Conservation (phyloP, 208 protist genomes). For the Giardia duodenalis region DNA sequence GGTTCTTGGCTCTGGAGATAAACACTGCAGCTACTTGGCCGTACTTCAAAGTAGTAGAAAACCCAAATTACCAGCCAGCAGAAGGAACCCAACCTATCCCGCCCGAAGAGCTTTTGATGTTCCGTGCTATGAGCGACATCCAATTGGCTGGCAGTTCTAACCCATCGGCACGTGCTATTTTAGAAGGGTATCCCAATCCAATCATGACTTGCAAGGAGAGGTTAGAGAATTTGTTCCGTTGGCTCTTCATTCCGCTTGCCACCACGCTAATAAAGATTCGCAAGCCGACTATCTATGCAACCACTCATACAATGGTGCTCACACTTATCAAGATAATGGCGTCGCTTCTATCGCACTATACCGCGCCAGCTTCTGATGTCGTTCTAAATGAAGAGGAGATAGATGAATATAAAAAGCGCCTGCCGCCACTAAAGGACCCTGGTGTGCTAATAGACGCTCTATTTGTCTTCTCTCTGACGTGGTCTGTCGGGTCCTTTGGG, state of each 20-base stretch:
- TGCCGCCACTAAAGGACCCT: not conserved
- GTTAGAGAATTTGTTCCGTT: not conserved
- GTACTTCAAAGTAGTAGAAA: not conserved
- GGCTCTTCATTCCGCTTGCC: not conserved
- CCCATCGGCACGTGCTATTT: not conserved
- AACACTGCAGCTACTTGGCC: not conserved
- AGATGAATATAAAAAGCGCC: not conserved
- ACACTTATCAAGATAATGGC: not conserved
- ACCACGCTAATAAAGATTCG: not conserved
- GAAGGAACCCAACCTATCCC: not conserved
- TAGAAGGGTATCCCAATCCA: not conserved
- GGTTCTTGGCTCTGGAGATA: not conserved
- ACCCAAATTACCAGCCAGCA: not conserved
- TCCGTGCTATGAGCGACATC: not conserved
- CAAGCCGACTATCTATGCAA: not conserved
- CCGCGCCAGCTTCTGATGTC: not conserved
- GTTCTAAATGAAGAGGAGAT: not conserved
- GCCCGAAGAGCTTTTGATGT: not conserved
- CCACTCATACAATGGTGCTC: not conserved
- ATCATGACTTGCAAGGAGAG: not conserved
- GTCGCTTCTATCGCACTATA: not conserved
- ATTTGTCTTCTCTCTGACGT: conserved; percentile 22
- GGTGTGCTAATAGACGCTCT: not conserved
- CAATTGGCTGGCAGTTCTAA: not conserved
- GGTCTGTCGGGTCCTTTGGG: not conserved